These are phyloP conservation scores for Rhodotorula babjevae DNA, from an alignment of 768 basidiomycete species.

Conservation along the genomic window DNA sequence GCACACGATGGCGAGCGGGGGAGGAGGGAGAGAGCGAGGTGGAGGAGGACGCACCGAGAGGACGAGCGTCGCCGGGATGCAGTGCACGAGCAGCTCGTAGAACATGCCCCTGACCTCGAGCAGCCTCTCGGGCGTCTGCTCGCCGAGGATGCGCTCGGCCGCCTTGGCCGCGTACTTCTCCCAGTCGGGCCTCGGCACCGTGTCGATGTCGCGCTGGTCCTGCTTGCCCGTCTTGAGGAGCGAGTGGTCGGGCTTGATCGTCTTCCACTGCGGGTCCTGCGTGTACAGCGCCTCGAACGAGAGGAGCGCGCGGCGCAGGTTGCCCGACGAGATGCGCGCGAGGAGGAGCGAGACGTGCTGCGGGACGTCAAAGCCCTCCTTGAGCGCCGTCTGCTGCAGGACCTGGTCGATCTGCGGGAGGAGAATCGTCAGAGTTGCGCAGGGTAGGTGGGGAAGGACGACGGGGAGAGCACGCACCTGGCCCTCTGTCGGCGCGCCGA, in stretches of 20 bases:
- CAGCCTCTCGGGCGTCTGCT: constrained; percentile 81
- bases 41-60: constrained; percentile 61
- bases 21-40: not conserved
- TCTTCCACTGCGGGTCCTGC: constrained; percentile 56
- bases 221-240: constrained; percentile 32
- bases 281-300: constrained; percentile 93
- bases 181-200: constrained; percentile 86
- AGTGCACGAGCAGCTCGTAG: constrained; percentile 92
- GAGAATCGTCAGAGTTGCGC: no score
- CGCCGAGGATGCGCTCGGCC: constrained; percentile 78
- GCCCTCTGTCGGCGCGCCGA: constrained; percentile 72
- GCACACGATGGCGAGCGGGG: not conserved
- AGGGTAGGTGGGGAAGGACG: no score
- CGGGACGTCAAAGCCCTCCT: constrained; percentile 76
- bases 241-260: constrained; percentile 33
- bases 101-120: constrained; percentile 89
- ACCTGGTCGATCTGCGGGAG: constrained; percentile 68
- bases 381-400: constrained; percentile 69
- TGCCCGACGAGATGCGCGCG: constrained; percentile 74
- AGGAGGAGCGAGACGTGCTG: constrained; percentile 69
- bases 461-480: constrained; percentile 56
- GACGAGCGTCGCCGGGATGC: constrained; percentile 87
- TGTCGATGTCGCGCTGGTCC: constrained; percentile 29
- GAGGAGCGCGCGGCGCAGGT: constrained; percentile 88
- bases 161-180: constrained; percentile 92